Evolutionary conservation across 371 early-diverging fungal genomes (phyloP), one percentile per base, ranked within the genome.

Genomic region (Actinomortierella wolfii): DNA sequence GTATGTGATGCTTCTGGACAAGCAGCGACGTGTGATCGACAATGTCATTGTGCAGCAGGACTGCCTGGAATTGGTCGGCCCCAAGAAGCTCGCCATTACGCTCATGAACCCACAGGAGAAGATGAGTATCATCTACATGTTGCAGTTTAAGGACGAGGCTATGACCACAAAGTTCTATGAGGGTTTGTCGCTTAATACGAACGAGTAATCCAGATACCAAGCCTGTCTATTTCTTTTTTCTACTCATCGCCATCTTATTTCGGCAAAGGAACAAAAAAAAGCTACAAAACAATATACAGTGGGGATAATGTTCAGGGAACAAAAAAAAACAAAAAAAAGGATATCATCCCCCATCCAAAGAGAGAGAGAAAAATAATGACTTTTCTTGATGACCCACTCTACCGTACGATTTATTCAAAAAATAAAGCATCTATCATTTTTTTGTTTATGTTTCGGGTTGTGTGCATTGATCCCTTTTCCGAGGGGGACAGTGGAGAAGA

Each of bases 111-210:
- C 56, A 14, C 74, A 73, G 50, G 74, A 73, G 54, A 73, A 73
- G 74, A 73, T 73, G 74, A 67, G 67, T 34, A 73, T 73, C 40
- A 73, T 73, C 34, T 73, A 73, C 20, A 73, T 73, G 74, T 60
- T 73, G 20, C 74, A 73, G 49, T 73, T 73, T 48, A 73, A 73
- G 56, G 74, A 73, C 28, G 74, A 73, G 51, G 13, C 60, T 5
- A 20, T 67, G n/a, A 52, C 74, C 28, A 59, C 59, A 28, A 73
- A 67, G 60, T 63, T 73, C 52, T 73, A 56, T 51, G 74, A 73
- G 25, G 74, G 74, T 28, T 40, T 73, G 51, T 66, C 64, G 59
- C 51, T 67, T 34, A 73, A 73, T 54, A 52, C 49, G 54, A 67
- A 50, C 61, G 67, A 67, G 46, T 73, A 67, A 42, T 20, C 13